Conservation (phyloP, 83 land plant genomes). For the Thuja plicata region DNA sequence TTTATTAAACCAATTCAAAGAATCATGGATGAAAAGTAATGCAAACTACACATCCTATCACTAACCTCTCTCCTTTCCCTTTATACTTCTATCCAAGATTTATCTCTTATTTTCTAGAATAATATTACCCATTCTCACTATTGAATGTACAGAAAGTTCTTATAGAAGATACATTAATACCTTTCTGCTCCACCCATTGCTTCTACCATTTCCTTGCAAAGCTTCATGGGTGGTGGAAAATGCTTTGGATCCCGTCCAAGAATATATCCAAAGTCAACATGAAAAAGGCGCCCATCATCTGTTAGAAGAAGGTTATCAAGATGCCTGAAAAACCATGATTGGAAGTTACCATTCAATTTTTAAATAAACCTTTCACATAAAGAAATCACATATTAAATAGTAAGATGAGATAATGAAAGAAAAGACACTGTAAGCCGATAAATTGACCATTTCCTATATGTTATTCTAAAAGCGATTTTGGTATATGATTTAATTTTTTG, state of each 20-base stretch:
- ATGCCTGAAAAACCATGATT: slow-evolving; percentile 53
- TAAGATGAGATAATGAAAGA: background rate
- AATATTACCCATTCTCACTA: too few relatives aligned
- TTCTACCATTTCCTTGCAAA: slow-evolving; percentile 99
- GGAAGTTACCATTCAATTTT: background rate
- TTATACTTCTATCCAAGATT: too few relatives aligned
- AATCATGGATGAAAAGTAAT: too few relatives aligned
- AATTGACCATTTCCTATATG: background rate
- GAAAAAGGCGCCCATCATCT: slow-evolving; percentile 96
- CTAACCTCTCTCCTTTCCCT: too few relatives aligned
- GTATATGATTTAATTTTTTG: background rate
- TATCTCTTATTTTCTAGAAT: too few relatives aligned
- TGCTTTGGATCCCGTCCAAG: slow-evolving; percentile 97
- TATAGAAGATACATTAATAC: slow-evolving; percentile 24
- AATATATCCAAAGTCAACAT: slow-evolving; percentile 96
- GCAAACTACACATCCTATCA: too few relatives aligned
- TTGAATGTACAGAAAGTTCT: too few relatives aligned
- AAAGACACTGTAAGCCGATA: background rate
- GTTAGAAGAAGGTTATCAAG: slow-evolving; percentile 89
- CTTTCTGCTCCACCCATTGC: slow-evolving; percentile 99
- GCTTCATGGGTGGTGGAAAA: slow-evolving; percentile 99
- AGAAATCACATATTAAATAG: background rate
- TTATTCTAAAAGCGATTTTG: background rate
- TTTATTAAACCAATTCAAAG: too few relatives aligned
- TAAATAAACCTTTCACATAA: background rate